phyloP scores from a whole-genome alignment of 805 yeast species.

The Kazachstania bromeliacearum region DNA sequence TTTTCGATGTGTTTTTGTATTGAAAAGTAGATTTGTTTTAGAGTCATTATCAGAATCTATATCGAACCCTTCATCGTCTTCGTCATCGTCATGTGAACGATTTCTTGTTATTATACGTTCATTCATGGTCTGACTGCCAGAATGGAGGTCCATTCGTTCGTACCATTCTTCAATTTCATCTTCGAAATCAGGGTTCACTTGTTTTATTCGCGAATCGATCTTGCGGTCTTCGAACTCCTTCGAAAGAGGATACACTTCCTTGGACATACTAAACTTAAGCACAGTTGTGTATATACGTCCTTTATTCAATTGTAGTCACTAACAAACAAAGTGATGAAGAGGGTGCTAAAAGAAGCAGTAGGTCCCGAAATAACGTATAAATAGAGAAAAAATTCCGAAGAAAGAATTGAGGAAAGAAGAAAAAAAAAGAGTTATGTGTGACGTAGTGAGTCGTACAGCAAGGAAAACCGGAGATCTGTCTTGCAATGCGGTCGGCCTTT shows the following conservation, averaged over 20 bases:
- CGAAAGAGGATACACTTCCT: not conserved
- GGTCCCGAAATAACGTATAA: too few species aligned
- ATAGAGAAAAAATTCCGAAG: too few species aligned
- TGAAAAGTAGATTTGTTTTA: slow-evolving; percentile 11
- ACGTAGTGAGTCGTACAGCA: too few species aligned
- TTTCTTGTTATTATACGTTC: not conserved
- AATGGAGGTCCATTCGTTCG: too few species aligned
- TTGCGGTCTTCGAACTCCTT: not conserved
- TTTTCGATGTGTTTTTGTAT: slow-evolving; percentile 35
- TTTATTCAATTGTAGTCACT: too few species aligned
- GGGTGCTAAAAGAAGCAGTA: too few species aligned
- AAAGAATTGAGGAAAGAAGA: too few species aligned
- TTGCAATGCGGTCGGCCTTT: too few species aligned
- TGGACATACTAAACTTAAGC: not conserved
- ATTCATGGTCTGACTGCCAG: not conserved
- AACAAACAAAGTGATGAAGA: too few species aligned
- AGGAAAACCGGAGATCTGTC: too few species aligned
- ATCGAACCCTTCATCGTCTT: slow-evolving; percentile 1
- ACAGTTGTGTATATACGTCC: too few species aligned
- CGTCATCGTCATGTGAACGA: not conserved
- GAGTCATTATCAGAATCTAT: slow-evolving; percentile 8
- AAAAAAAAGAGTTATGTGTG: too few species aligned
- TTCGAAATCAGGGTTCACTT: not conserved
- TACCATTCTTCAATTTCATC: slow-evolving; percentile 1
- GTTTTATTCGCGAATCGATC: not conserved